Evolutionary conservation across 73 alveolate genomes (phyloP).

Genomic region (Paramecium sonneborni): DNA sequence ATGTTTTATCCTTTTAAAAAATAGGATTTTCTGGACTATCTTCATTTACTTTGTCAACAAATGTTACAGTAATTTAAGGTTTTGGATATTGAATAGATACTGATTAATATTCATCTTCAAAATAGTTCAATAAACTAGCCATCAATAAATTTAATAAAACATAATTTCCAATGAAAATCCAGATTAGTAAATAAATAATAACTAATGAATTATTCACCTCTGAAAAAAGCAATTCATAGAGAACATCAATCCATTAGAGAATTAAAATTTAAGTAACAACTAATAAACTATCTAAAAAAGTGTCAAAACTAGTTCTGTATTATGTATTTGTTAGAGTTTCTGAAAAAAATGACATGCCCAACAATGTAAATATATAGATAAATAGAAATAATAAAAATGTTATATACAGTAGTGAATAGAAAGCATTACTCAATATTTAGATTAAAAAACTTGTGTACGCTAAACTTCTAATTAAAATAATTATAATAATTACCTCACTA

Average conservation of each 20-base stretch:
- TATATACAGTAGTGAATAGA: conserved; percentile 74
- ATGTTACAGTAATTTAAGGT: background rate
- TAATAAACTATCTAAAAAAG: conserved; percentile 73
- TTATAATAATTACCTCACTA: conserved; percentile 68
- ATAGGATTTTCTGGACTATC: background rate
- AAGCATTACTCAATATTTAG: conserved; percentile 72
- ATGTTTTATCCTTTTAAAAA: background rate
- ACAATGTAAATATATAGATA: conserved; percentile 77
- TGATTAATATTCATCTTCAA: conserved; percentile 72
- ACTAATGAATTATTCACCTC: conserved; percentile 64
- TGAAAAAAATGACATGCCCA: conserved; percentile 85
- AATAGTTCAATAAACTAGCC: conserved; percentile 92
- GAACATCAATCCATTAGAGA: conserved; percentile 81
- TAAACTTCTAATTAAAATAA: conserved; percentile 44
- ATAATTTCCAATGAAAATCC: conserved; percentile 96
- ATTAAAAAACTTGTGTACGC: conserved; percentile 78
- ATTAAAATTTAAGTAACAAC: conserved; percentile 55
- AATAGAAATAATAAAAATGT: conserved; percentile 77
- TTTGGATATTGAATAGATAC: background rate
- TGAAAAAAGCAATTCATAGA: conserved; percentile 75
- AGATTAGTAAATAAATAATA: conserved; percentile 78
- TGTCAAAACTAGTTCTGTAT: conserved; percentile 72
- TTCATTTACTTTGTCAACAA: background rate
- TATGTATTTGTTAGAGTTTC: conserved; percentile 67
- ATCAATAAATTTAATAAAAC: conserved; percentile 92